Evolutionary conservation across 108 stramenopile genomes (phyloP), one percentile per base, ranked within the genome.

Genomic region (Cyclotella kingstonii): DNA sequence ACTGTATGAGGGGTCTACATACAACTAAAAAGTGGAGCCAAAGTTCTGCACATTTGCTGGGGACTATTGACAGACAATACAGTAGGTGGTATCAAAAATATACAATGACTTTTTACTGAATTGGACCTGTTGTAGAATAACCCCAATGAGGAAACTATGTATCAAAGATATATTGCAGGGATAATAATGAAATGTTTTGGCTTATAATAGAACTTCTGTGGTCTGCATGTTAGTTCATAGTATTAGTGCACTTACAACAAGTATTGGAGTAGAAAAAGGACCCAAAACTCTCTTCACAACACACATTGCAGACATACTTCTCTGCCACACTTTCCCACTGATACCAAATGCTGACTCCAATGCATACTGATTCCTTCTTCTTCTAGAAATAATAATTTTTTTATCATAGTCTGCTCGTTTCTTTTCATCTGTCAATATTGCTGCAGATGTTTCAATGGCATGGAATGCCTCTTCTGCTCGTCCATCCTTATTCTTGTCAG

Each of bases 391-490:
- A 23, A 73, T 73, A 10, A 73, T 48, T 34, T 35, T 36, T 36
- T 52, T 55, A 67, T 94, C 93, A 38, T 89, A 94, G 9, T 75
- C 70, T 38, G 66, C 33, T 41, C 85, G 73, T 35, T 59, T 44
- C 5, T 63, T 45, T 7, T 73, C 72, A 54, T 91, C 85, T 12
- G 79, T 74, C 31, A 94, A 59, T 29, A 91, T 66, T 18, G 73
- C 66, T 3, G 87, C 84, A n/a, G 82, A 71, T 21, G 77, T 51
- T 48, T 94, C 85, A 23, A 91, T 43, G 2, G 83, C 87, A 59
- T 84, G 67, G 73, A 94, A 94, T 18, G 93, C 93, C 49, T 91
- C 84, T 34, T 87, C 73, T 10, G 93, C 93, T 40, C 87, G 48
- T 5, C 83, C 86, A 73, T 94, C 89, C 18, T 58, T 70, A 40